Evolutionary conservation across 169 alveolate genomes (phyloP).

Genomic region (Eimeria acervulina): DNA sequence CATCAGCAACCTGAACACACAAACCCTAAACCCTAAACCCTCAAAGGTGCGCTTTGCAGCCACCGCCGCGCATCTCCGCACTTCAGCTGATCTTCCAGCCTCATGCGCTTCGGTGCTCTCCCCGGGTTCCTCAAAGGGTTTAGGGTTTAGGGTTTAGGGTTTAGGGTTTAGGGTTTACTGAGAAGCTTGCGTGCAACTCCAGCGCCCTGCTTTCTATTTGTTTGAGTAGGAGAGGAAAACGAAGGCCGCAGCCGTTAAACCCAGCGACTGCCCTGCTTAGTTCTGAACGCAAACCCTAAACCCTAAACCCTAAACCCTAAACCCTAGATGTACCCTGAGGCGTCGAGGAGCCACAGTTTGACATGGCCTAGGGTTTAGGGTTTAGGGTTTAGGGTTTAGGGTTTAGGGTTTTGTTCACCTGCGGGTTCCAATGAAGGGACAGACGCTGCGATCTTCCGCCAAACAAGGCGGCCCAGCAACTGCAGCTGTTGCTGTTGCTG

Average conservation of each 20-base stretch:
- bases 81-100: not conserved
- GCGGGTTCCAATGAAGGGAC: not conserved
- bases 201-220: conserved; percentile 11
- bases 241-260: conserved; percentile 23
- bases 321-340: conserved; percentile 10
- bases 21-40: conserved; percentile 23
- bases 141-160: conserved; percentile 2
- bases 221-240: not conserved
- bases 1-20: too few species aligned
- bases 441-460: conserved; percentile 23
- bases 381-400: conserved; percentile 26
- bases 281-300: not conserved
- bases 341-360: not conserved
- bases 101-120: not conserved
- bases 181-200: not conserved
- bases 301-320: conserved; percentile 31
- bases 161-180: conserved; percentile 28
- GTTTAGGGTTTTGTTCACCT: conserved; percentile 32
- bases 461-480: conserved; percentile 50
- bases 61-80: not conserved
- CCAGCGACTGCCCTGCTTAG: conserved; percentile 3
- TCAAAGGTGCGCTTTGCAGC: not conserved
- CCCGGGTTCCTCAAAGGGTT: not conserved
- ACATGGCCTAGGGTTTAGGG: not conserved
- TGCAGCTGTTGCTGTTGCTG: conserved; percentile 56